Conservation (phyloP, 2,329 filamentous ascomycete genomes). For the Fusarium redolens region DNA sequence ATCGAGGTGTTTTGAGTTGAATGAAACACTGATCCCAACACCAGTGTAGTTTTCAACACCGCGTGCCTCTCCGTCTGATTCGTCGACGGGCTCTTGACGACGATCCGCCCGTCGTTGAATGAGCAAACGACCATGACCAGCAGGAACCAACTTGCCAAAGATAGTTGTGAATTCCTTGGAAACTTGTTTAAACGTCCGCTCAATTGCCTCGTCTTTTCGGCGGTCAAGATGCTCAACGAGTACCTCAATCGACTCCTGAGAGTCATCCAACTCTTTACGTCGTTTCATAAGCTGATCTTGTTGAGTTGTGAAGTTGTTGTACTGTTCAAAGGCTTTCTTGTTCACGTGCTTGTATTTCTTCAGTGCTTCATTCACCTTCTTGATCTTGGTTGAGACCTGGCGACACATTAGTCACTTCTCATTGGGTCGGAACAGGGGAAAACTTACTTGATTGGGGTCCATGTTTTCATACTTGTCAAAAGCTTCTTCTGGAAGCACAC, state of each 20-base stretch:
- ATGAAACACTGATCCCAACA: conserved; percentile 96
- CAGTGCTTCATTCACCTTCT: conserved; percentile 90
- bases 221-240: conserved; percentile 93
- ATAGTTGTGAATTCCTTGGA: conserved; percentile 92
- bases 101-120: conserved; percentile 92
- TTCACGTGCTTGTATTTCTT: conserved; percentile 99
- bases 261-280: conserved; percentile 86
- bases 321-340: conserved; percentile 99
- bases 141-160: conserved; percentile 94
- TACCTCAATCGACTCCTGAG: conserved; percentile 88
- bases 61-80: conserved; percentile 76
- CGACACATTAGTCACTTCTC: conserved; percentile 15
- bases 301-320: conserved; percentile 95
- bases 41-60: conserved; percentile 95
- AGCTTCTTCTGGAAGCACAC: conserved; percentile 92
- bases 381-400: conserved; percentile 74
- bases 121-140: conserved; percentile 88
- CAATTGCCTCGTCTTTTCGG: conserved; percentile 96
- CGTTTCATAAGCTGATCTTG: conserved; percentile 87
- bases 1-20: conserved; percentile 95
- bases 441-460: conserved; percentile 77
- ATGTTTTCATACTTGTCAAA: conserved; percentile 91
- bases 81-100: conserved; percentile 62
- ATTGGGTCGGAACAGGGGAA: neutral
- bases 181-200: conserved; percentile 98